These are phyloP conservation scores for Phaeosphaeria sp. DNA, from an alignment of 2,329 filamentous ascomycete genomes.

Conservation along the genomic window DNA sequence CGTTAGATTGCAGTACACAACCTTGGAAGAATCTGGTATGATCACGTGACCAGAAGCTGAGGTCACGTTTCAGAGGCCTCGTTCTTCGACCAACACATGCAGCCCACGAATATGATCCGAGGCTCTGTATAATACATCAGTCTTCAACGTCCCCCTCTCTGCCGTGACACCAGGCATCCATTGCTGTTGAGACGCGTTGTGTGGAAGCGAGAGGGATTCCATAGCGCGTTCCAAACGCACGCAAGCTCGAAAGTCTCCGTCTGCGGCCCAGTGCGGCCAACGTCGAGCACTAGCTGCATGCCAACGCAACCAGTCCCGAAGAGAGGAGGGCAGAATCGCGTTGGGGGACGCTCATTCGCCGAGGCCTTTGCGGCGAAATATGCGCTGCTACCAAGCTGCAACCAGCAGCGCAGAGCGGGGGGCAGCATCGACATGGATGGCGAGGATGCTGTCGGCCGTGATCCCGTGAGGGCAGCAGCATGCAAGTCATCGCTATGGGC, in stretches of 20 bases:
- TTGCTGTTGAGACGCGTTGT: neutral
- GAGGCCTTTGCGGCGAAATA: neutral
- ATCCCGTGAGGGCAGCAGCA: neutral
- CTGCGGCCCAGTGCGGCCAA: neutral
- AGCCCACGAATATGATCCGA: too few relatives aligned
- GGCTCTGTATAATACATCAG: too few relatives aligned
- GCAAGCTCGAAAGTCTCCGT: neutral
- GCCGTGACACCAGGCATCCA: too few relatives aligned
- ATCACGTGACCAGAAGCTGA: too few relatives aligned
- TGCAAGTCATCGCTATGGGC: slow-evolving; percentile 23
- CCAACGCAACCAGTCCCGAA: neutral
- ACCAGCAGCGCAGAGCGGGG: neutral
- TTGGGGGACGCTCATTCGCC: neutral
- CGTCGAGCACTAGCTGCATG: neutral
- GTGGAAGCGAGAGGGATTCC: neutral
- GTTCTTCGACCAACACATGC: too few relatives aligned
- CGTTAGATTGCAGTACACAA: too few relatives aligned
- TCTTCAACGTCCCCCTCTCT: too few relatives aligned
- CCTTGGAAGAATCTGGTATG: too few relatives aligned
- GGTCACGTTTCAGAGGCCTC: too few relatives aligned
- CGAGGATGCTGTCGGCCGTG: neutral
- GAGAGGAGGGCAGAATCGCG: neutral
- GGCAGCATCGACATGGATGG: neutral
- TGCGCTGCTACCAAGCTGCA: neutral
- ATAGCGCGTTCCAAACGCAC: too few relatives aligned